These are phyloP conservation scores for Acrocalymma vagum DNA, from an alignment of 2,329 filamentous ascomycete species.

Conservation along the genomic window DNA sequence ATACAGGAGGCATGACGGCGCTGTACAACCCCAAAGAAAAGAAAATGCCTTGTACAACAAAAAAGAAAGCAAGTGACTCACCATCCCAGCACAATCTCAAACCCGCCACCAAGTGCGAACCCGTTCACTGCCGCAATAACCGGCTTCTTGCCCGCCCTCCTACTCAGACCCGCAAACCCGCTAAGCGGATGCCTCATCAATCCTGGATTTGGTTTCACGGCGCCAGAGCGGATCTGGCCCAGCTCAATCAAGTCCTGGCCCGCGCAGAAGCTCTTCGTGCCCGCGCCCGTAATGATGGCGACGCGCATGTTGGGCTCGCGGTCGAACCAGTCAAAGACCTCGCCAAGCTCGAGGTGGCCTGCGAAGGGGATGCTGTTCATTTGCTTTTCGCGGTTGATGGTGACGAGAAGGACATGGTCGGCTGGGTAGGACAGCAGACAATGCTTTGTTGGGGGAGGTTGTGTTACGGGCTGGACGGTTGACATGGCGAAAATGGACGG, in stretches of 20 bases:
- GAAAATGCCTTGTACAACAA: background rate
- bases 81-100: constrained; percentile 66
- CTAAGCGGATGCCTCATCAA: constrained; percentile 51
- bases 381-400: constrained; percentile 59
- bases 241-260: constrained; percentile 63
- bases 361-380: constrained; percentile 56
- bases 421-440: constrained; percentile 56
- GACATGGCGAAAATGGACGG: too few relatives aligned
- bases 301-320: constrained; percentile 57
- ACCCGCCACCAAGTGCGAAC: constrained; percentile 64
- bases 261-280: constrained; percentile 63
- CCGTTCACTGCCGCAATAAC: constrained; percentile 69
- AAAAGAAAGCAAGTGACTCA: constrained; percentile 35
- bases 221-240: constrained; percentile 38
- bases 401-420: constrained; percentile 60
- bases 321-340: constrained; percentile 64
- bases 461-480: constrained; percentile 33
- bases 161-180: constrained; percentile 65
- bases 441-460: constrained; percentile 40
- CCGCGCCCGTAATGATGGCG: constrained; percentile 59
- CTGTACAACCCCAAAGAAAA: background rate
- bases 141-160: constrained; percentile 67
- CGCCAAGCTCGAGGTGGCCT: constrained; percentile 59
- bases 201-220: constrained; percentile 31
- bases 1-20: too few relatives aligned